A percentile compares a stretch with the other conserved stretches of the same genome.
These are phyloP conservation scores for Chamaenerion angustifolium DNA, from an alignment of 345 rosid genomes.

Conservation along the genomic window DNA sequence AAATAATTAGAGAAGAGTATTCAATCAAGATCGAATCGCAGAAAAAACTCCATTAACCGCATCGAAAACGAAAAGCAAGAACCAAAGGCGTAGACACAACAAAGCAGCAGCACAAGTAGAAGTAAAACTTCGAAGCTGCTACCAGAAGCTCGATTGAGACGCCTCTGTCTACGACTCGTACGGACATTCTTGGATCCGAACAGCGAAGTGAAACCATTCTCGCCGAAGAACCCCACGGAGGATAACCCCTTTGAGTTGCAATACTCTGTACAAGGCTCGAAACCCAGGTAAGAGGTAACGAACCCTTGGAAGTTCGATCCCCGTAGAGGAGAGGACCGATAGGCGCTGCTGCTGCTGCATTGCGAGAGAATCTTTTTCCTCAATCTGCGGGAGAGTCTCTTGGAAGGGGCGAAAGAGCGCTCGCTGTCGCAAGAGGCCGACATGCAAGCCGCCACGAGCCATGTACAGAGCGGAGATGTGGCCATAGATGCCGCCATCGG, in stretches of 20 bases:
- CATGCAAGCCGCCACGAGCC: conserved; percentile 33
- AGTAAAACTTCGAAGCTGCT: background rate
- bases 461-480: conserved; percentile 30
- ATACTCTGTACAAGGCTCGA: conserved; percentile 31
- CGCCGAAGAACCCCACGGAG: conserved; percentile 7
- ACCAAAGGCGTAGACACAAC: background rate
- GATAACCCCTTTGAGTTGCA: conserved; percentile 18
- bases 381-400: conserved; percentile 10
- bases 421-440: conserved; percentile 20
- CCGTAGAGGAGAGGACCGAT: conserved; percentile 9
- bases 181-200: conserved; percentile 8
- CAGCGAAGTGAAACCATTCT: conserved; percentile 8
- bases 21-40: background rate
- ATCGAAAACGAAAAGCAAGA: background rate
- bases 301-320: conserved; percentile 20
- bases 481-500: conserved; percentile 8
- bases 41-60: background rate
- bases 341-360: conserved; percentile 4
- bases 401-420: conserved; percentile 3
- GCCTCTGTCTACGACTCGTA: conserved; percentile 10
- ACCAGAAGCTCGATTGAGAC: conserved; percentile 8
- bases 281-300: conserved; percentile 21
- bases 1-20: background rate
- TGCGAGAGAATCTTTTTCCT: conserved; percentile 13
- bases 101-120: background rate